A percentile compares a stretch with the other conserved stretches of the same genome.
Conservation (phyloP, 371 early-diverging fungal genomes). For the Mucor racemosus region DNA sequence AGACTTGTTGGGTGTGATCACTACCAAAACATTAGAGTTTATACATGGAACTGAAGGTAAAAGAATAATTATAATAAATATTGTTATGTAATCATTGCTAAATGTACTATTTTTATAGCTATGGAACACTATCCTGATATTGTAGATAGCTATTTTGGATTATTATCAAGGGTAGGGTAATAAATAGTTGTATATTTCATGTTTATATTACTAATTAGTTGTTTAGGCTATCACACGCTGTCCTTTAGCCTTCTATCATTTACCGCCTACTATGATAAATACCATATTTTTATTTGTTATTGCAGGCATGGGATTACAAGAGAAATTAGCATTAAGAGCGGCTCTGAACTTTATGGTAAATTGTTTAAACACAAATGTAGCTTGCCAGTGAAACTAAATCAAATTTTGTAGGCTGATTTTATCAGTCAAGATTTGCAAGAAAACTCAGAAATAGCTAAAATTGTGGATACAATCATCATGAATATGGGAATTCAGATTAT, state of each 20-base stretch:
- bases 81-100: background rate
- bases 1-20: slow-evolving; percentile 45
- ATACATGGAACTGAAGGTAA: slow-evolving; percentile 57
- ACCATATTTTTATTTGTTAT: slow-evolving; percentile 57
- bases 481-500: slow-evolving; percentile 60
- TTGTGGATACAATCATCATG: slow-evolving; percentile 48
- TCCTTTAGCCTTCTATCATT: slow-evolving; percentile 60
- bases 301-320: slow-evolving; percentile 64
- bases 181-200: background rate
- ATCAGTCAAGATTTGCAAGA: slow-evolving; percentile 55
- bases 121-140: slow-evolving; percentile 50
- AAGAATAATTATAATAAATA: background rate
- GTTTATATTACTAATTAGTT: background rate
- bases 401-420: slow-evolving; percentile 51
- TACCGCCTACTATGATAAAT: slow-evolving; percentile 53
- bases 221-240: slow-evolving; percentile 58
- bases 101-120: slow-evolving; percentile 31
- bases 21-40: slow-evolving; percentile 54
- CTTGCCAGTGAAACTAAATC: background rate
- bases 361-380: background rate
- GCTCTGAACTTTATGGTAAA: slow-evolving; percentile 64
- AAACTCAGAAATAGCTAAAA: slow-evolving; percentile 40
- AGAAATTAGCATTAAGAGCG: slow-evolving; percentile 65
- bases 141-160: slow-evolving; percentile 50
- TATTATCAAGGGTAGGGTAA: slow-evolving; percentile 57